Conservation (phyloP, 2,329 filamentous ascomycete genomes). For the Shiraia sp. region DNA sequence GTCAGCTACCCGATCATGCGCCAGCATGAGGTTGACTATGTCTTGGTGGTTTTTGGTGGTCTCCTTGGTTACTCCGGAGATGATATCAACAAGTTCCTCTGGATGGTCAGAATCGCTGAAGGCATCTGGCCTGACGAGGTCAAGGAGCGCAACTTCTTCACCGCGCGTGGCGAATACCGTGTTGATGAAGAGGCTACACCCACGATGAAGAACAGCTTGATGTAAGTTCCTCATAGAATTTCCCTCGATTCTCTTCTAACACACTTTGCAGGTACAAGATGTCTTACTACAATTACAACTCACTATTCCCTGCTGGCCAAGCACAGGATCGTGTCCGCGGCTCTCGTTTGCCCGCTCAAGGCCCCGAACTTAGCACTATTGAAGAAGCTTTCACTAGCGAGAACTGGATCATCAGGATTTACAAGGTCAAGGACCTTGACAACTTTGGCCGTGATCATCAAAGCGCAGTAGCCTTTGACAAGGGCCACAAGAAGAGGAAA, state of each 20-base stretch:
- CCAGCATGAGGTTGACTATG: conserved; percentile 97
- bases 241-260: conserved; percentile 26
- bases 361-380: conserved; percentile 82
- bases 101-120: conserved; percentile 99
- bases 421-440: conserved; percentile 99
- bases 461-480: conserved; percentile 69
- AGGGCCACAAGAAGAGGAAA: conserved; percentile 84
- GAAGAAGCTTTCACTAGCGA: conserved; percentile 99
- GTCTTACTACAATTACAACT: conserved; percentile 98
- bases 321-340: conserved; percentile 88
- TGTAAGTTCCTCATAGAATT: conserved; percentile 63
- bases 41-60: conserved; percentile 95
- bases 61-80: conserved; percentile 96
- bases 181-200: conserved; percentile 92
- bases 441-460: conserved; percentile 90
- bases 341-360: conserved; percentile 76
- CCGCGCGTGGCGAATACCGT: conserved; percentile 87
- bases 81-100: conserved; percentile 99
- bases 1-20: conserved; percentile 98
- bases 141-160: conserved; percentile 96
- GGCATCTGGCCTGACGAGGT: conserved; percentile 99
- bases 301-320: conserved; percentile 88
- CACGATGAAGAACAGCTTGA: conserved; percentile 98
- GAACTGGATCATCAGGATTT: conserved; percentile 99
- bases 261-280: conserved; percentile 85